Evolutionary conservation across 176 grass and related monocot species (phyloP), one percentile per base, ranked within the genome.

Genomic region (Typha latifolia): DNA sequence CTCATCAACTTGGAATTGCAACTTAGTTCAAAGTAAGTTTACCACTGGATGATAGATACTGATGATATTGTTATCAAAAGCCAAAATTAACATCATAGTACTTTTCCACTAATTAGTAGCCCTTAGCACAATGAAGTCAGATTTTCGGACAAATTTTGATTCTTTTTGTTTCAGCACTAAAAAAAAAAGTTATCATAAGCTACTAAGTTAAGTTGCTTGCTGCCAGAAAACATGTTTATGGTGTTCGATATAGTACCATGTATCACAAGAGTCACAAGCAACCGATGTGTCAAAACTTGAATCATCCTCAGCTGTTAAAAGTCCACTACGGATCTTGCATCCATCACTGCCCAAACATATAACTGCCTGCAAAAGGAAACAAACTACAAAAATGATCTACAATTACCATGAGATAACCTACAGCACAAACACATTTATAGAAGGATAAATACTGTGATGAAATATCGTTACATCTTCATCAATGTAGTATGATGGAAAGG

Each of bases 201-300:
- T 37, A 6, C 34, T 37, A 37, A 37, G 34, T 37, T 37, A 37
- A 6, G 3, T 37, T 37, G 34, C 7, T 37, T 37, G 34, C 34
- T 37, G 4, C 34, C 34, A 37, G 34, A 37, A 37, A 37, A 24
- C 12, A 22, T 49, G 14, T 67, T 67, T 67, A 49, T 12, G 34
- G 34, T 37, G 7, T 57, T 57, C 52, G 16, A 57, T 57, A 26
- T 59, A 62, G 66, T 89, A 97, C 93, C 88, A 97, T 80, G 79
- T 82, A 80, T 97, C 93, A 84, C 93, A 97, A 22, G 85, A 89
- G 78, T 97, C 93, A 78, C 88, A 97, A 73, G 88, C 93, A 92
- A 92, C 86, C 69, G 93, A 97, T 65, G 93, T 97, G 77, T 97
- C 93, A 49, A 81, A 78, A 73, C 62, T 70, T 49, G 71, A 80